These are phyloP conservation scores for Aspergillus brunneoviolaceus DNA, from an alignment of 2,329 filamentous ascomycete genomes.

Conservation along the genomic window DNA sequence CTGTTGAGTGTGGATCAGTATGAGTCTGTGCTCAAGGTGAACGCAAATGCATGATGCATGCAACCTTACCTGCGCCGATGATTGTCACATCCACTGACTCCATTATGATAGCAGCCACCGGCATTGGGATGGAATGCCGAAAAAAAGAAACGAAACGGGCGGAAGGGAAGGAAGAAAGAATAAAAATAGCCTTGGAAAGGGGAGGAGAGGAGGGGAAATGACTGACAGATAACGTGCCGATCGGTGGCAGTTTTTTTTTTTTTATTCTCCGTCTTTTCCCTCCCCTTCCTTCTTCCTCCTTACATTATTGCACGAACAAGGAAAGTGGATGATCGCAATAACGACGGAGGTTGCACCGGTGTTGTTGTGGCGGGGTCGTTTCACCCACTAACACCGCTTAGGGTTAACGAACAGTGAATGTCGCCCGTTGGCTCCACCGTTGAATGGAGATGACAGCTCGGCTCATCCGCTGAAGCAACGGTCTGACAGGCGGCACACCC, in stretches of 20 bases:
- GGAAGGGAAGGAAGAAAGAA: not conserved
- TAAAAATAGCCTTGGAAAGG: too few species aligned
- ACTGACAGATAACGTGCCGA: not conserved
- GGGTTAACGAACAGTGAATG: not conserved
- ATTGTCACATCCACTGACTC: slow-evolving; percentile 31
- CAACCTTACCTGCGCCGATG: slow-evolving; percentile 26
- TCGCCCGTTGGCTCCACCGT: too few species aligned
- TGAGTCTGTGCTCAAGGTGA: not conserved
- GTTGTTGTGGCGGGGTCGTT: too few species aligned
- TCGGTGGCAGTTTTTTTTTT: not conserved
- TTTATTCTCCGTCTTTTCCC: not conserved
- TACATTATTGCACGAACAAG: not conserved
- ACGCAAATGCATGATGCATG: not conserved
- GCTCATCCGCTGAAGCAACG: not conserved
- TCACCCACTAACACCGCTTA: not conserved
- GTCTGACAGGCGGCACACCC: too few species aligned
- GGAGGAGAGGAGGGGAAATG: not conserved
- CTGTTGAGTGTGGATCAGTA: slow-evolving; percentile 25
- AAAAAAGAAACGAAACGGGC: too few species aligned
- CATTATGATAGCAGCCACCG: slow-evolving; percentile 16
- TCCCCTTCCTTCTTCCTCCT: not conserved
- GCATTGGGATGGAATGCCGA: too few species aligned
- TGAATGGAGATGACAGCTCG: not conserved
- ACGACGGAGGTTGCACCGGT: too few species aligned
- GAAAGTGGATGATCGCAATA: not conserved